Evolutionary conservation across 1,139 yeast species (phyloP).

Genomic region (Kodamaea arcana): DNA sequence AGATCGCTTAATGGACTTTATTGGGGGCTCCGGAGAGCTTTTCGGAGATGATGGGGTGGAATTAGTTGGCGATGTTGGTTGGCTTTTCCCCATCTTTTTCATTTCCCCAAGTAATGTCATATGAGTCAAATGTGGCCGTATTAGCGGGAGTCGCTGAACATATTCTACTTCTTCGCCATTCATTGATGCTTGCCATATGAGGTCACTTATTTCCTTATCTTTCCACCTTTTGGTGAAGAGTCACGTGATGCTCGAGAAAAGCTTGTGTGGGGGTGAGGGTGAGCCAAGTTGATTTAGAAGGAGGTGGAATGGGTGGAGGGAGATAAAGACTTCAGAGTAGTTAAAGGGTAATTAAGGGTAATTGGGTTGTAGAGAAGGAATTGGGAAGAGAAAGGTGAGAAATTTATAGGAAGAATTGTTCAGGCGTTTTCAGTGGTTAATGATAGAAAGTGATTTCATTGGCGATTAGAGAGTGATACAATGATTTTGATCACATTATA

Average conservation of each 20-base stretch:
- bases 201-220: not conserved
- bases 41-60: not conserved
- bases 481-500: too few species aligned
- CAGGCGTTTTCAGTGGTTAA: too few species aligned
- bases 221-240: too few species aligned
- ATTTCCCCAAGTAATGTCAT: not conserved
- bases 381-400: too few species aligned
- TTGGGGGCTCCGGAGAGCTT: slow-evolving; percentile 1
- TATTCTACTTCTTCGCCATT: slow-evolving; percentile 2
- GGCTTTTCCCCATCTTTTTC: not conserved
- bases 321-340: too few species aligned
- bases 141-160: slow-evolving; percentile 1
- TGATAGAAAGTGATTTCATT: too few species aligned
- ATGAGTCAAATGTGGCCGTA: not conserved
- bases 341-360: too few species aligned
- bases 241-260: not conserved
- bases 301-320: too few species aligned
- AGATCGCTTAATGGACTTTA: slow-evolving; percentile 27
- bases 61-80: not conserved
- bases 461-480: too few species aligned
- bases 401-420: too few species aligned
- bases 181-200: not conserved
- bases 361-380: too few species aligned
- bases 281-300: too few species aligned
- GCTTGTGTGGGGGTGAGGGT: not conserved